phyloP scores from a whole-genome alignment of 768 basidiomycete species.

The Amanita polypyramis region DNA sequence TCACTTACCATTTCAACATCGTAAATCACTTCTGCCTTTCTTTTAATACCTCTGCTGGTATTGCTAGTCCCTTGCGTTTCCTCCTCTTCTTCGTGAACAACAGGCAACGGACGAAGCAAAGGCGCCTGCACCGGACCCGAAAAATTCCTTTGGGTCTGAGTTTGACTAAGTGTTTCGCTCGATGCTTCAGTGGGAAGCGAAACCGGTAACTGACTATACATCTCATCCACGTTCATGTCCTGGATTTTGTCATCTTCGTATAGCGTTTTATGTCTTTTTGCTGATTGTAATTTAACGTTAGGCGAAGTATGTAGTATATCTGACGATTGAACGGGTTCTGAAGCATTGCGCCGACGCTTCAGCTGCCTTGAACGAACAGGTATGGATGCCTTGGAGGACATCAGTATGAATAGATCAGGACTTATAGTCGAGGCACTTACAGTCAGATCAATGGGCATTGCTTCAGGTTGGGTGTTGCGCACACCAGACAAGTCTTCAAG shows the following conservation, averaged over 20 bases:
- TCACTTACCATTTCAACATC: neutral
- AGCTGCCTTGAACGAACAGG: constrained; percentile 31
- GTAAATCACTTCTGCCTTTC: constrained; percentile 30
- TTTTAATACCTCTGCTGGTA: constrained; percentile 8
- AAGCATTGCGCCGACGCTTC: constrained; percentile 42
- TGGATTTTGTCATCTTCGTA: constrained; percentile 49
- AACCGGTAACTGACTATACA: constrained; percentile 9
- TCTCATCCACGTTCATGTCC: constrained; percentile 15
- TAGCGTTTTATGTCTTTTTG: constrained; percentile 62
- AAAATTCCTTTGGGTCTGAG: constrained; percentile 25
- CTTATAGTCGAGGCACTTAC: constrained; percentile 9
- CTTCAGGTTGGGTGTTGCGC: constrained; percentile 19
- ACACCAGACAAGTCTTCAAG: constrained; percentile 34
- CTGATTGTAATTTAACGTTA: constrained; percentile 36
- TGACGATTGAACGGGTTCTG: neutral
- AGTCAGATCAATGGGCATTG: constrained; percentile 13
- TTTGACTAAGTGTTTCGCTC: constrained; percentile 16
- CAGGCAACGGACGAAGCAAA: constrained; percentile 14
- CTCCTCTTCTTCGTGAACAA: constrained; percentile 44
- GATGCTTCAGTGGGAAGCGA: neutral
- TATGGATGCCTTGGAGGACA: constrained; percentile 25
- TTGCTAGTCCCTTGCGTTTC: constrained; percentile 22
- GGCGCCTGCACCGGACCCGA: constrained; percentile 13
- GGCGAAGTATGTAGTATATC: constrained; percentile 12
- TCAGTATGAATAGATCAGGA: neutral